phyloP scores from a whole-genome alignment of 352 stramenopile species.

The Bremia lactucae region DNA sequence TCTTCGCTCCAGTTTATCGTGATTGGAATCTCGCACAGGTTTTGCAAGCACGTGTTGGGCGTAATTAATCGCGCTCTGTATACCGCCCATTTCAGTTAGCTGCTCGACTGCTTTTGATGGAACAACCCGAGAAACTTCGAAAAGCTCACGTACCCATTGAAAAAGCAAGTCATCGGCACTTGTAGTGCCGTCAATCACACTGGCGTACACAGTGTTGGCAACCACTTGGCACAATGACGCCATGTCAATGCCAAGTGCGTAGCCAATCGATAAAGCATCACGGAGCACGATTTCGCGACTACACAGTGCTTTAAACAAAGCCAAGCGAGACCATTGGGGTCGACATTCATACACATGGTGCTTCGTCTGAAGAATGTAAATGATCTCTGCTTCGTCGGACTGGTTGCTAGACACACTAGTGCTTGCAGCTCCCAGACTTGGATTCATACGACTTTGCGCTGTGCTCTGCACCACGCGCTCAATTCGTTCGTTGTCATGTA shows the following conservation, averaged over 20 bases:
- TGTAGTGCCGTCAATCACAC: slow-evolving; percentile 17
- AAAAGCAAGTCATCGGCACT: slow-evolving; percentile 19
- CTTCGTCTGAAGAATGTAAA: slow-evolving; percentile 76
- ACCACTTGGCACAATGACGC: slow-evolving; percentile 76
- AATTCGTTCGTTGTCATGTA: slow-evolving; percentile 69
- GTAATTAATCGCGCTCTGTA: slow-evolving; percentile 48
- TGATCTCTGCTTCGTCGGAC: slow-evolving; percentile 38
- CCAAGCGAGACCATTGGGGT: slow-evolving; percentile 72
- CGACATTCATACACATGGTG: slow-evolving; percentile 82
- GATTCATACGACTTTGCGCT: slow-evolving; percentile 9
- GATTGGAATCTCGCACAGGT: slow-evolving; percentile 18
- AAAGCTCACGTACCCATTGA: slow-evolving; percentile 70
- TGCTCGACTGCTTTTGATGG: slow-evolving; percentile 62
- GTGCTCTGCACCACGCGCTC: slow-evolving; percentile 62
- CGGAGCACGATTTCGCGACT: slow-evolving; percentile 38
- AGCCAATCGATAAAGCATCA: slow-evolving; percentile 75
- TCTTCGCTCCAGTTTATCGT: slow-evolving; percentile 30
- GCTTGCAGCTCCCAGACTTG: background rate
- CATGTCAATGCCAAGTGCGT: slow-evolving; percentile 82
- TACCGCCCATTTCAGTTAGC: slow-evolving; percentile 42
- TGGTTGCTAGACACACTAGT: slow-evolving; percentile 9
- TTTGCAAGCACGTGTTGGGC: slow-evolving; percentile 41
- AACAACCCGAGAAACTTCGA: slow-evolving; percentile 52
- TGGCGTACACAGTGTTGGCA: slow-evolving; percentile 61
- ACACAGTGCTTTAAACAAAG: slow-evolving; percentile 68